Evolutionary conservation across 75 land plant species (phyloP).

Genomic region (Picea sitchensis): DNA sequence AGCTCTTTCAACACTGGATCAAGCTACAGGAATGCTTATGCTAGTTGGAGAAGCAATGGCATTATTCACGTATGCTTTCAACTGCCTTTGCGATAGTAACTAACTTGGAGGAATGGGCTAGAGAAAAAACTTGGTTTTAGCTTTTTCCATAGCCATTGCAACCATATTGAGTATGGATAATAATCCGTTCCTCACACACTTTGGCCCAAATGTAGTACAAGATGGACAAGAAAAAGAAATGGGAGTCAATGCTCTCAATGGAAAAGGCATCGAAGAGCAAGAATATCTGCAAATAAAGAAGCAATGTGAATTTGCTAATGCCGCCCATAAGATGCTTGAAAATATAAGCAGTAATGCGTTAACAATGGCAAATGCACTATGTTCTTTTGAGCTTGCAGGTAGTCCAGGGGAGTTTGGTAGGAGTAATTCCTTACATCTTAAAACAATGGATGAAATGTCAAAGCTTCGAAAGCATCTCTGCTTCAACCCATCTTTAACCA

Average conservation of each 20-base stretch:
- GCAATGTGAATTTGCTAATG: slow-evolving; percentile 40
- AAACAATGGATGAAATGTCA: slow-evolving; percentile 98
- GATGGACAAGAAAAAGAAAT: slow-evolving; percentile 12
- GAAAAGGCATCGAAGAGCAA: slow-evolving; percentile 7
- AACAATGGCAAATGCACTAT: slow-evolving; percentile 66
- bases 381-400: too few relatives aligned
- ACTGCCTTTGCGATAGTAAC: slow-evolving; percentile 63
- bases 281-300: slow-evolving; percentile 44
- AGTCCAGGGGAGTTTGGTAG: slow-evolving; percentile 68
- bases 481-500: slow-evolving; percentile 51
- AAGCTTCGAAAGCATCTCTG: slow-evolving; percentile 82
- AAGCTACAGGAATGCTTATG: too few relatives aligned
- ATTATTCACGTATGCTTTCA: slow-evolving; percentile 90
- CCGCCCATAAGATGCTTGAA: slow-evolving; percentile 48
- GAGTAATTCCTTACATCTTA: slow-evolving; percentile 50
- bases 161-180: slow-evolving; percentile 84
- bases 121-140: slow-evolving; percentile 54
- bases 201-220: slow-evolving; percentile 23
- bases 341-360: slow-evolving; percentile 82
- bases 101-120: slow-evolving; percentile 19
- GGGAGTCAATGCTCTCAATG: neutral
- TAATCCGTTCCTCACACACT: slow-evolving; percentile 64
- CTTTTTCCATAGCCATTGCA: slow-evolving; percentile 77
- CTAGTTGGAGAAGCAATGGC: too few relatives aligned
- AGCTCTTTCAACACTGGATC: too few relatives aligned